phyloP scores from a whole-genome alignment of 2,329 filamentous ascomycete species.

The Curvularia hawaiiensis region DNA sequence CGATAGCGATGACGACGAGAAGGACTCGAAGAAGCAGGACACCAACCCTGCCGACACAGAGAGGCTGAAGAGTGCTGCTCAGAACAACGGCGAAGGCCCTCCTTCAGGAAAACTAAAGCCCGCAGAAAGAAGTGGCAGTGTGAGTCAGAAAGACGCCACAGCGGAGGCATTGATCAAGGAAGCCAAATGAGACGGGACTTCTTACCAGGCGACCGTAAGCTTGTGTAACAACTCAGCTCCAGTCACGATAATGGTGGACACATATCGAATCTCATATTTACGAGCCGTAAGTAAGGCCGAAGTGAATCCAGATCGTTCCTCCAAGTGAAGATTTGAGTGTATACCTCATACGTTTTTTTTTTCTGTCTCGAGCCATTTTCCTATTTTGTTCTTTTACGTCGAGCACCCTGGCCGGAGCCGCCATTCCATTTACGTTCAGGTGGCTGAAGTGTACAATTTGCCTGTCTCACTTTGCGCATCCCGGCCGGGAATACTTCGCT shows the following conservation, averaged over 20 bases:
- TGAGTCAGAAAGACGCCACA: slow-evolving; percentile 52
- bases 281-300: not conserved
- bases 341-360: not conserved
- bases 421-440: not conserved
- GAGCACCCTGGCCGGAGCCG: not conserved
- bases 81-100: slow-evolving; percentile 42
- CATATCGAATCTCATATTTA: not conserved
- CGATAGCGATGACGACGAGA: slow-evolving; percentile 88
- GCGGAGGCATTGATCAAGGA: slow-evolving; percentile 53
- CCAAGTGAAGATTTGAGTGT: not conserved
- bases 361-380: not conserved
- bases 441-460: not conserved
- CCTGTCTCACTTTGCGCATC: not conserved
- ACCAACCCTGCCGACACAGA: slow-evolving; percentile 59
- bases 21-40: slow-evolving; percentile 68
- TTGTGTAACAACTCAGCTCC: not conserved
- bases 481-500: not conserved
- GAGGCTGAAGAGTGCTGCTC: slow-evolving; percentile 56
- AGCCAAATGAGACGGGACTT: slow-evolving; percentile 29
- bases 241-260: not conserved
- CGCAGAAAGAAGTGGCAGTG: slow-evolving; percentile 49
- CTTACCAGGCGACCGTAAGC: not conserved
- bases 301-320: not conserved
- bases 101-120: slow-evolving; percentile 40
- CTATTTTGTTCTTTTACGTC: not conserved